Percentiles rank a stretch among this genome's conserved stretches.
phyloP scores from a whole-genome alignment of 163 green algal species.

The Scenedesmus sp. region DNA sequence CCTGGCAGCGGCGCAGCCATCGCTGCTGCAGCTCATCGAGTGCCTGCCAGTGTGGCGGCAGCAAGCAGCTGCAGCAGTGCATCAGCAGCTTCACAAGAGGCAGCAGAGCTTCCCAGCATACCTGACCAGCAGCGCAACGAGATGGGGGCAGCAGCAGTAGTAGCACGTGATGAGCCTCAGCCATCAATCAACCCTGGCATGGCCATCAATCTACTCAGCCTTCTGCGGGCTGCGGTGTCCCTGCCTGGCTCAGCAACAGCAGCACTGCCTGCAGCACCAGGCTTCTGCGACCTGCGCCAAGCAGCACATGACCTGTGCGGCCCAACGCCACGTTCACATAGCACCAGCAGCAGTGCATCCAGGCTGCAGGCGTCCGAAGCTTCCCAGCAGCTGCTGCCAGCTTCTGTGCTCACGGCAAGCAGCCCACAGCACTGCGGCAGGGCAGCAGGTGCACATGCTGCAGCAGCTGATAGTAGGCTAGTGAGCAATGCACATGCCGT shows the following conservation, averaged over 20 bases:
- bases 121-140: neutral
- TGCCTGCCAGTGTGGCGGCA: neutral
- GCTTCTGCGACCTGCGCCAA: constrained; percentile 21
- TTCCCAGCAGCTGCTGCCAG: neutral
- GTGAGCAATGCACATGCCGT: neutral
- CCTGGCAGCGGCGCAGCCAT: neutral
- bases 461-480: neutral
- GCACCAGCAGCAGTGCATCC: constrained; percentile 4
- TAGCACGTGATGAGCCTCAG: neutral
- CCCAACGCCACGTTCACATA: neutral
- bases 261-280: neutral
- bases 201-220: neutral
- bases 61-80: neutral
- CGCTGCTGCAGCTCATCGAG: neutral
- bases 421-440: neutral
- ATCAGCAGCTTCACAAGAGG: neutral
- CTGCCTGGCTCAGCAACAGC: constrained; percentile 29
- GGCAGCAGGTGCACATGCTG: neutral
- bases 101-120: neutral
- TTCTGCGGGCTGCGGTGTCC: constrained; percentile 3
- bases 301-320: neutral
- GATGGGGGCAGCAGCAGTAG: neutral
- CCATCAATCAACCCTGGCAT: neutral
- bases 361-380: constrained; percentile 2
- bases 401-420: neutral